Evolutionary conservation across 352 stramenopile species (phyloP), one percentile per base, ranked within the genome.

Genomic region (Phytophthora constricta): DNA sequence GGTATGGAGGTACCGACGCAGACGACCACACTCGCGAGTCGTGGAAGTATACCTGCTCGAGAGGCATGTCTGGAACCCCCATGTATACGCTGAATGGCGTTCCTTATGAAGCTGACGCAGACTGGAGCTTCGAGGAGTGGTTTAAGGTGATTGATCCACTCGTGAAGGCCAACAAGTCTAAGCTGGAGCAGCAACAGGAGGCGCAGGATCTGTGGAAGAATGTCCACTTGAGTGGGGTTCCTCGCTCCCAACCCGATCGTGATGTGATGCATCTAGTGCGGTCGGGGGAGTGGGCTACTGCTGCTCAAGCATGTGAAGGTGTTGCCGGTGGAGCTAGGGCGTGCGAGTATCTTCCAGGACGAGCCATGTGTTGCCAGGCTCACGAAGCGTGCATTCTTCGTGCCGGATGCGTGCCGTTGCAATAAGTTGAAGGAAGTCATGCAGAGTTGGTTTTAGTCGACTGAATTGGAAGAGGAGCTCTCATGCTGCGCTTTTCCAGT

Each of bases 1-100:
- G 85, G 26, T 91, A 89, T 31, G 87, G 87, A 49, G 85, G 87
- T 62, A 93, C 85, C 5, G 74, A 86, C 25, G 80, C 79, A 4
- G 87, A 95, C 62, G 72, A 78, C 23, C 70, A 76, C 34, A 68
- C 79, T 3, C 83, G 87, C 47, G 72, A 84, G 47, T 77, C 79
- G 20, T 95, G 87, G 87, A 95, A 95, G 68, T 93, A 95, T 75
- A 77, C 82, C 39, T 95, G 87, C 69, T 80, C 87, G 2, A 80
- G 87, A 45, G 79, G 80, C 46, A 86, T 87, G 58, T 87, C 85
- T 23, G 87, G 87, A 14, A 95, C 85, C 17, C 87, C 87, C 14
- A 70, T 91, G 67, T 95, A 95, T 65, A 88, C 72, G 16, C 68
- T 95, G 50, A 95, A 95, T 27, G 85, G 86, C 50, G 85, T 93